phyloP scores from a whole-genome alignment of 768 basidiomycete genomes.

The Kwoniella newhampshirensis region DNA sequence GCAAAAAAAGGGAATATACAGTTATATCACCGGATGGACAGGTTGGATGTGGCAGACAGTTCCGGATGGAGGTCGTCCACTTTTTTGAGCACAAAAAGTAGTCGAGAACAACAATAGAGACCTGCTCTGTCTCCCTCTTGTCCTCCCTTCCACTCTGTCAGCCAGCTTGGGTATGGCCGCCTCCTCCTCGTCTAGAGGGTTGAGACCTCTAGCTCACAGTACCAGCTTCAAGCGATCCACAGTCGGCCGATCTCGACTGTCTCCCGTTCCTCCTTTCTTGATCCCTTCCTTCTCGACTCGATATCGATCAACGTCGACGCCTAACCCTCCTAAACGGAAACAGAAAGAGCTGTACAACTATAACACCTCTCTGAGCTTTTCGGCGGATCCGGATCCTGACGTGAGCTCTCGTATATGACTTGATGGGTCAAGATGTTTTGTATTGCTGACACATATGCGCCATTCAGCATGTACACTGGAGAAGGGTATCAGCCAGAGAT shows the following conservation, averaged over 20 bases:
- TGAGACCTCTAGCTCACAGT: neutral
- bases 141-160: neutral
- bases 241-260: neutral
- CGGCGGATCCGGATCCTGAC: conserved; percentile 48
- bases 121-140: too few relatives aligned
- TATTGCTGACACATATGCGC: too few relatives aligned
- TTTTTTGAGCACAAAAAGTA: too few relatives aligned
- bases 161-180: neutral
- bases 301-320: conserved; percentile 7
- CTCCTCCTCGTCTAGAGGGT: conserved; percentile 10
- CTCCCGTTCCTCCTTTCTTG: conserved; percentile 1
- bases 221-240: neutral
- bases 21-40: too few relatives aligned
- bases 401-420: conserved; percentile 29
- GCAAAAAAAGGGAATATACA: too few relatives aligned
- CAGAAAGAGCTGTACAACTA: conserved; percentile 46
- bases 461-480: conserved; percentile 40
- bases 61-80: conserved; percentile 17
- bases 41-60: too few relatives aligned
- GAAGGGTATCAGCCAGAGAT: conserved; percentile 48
- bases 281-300: conserved; percentile 9
- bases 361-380: conserved; percentile 47
- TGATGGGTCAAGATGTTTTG: too few relatives aligned
- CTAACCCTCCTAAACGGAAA: conserved; percentile 3
- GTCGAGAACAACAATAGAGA: too few relatives aligned